These are phyloP conservation scores for Kwoniella sp. DNA, from an alignment of 768 basidiomycete species.

Conservation along the genomic window DNA sequence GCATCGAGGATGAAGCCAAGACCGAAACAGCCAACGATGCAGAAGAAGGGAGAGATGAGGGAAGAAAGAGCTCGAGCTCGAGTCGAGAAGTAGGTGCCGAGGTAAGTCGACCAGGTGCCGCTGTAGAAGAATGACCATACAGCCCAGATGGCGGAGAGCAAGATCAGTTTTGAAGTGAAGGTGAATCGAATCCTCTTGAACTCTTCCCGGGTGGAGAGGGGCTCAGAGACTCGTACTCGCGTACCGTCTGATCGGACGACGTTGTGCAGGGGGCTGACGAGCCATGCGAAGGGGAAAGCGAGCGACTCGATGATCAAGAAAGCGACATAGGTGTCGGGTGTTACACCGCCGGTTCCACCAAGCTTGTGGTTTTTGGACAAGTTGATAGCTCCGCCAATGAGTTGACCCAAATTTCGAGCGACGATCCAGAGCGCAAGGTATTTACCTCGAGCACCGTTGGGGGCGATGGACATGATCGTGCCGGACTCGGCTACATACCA, in stretches of 20 bases:
- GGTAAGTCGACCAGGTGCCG: conserved; percentile 38
- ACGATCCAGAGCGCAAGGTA: conserved; percentile 36
- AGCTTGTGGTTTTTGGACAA: conserved; percentile 22
- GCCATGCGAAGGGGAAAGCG: conserved; percentile 23
- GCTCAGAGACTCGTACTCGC: conserved; percentile 21
- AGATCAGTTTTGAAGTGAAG: conserved; percentile 21
- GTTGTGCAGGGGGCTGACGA: conserved; percentile 19
- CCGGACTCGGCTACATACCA: conserved; percentile 34
- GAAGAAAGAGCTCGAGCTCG: conserved; percentile 42
- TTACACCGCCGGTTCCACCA: conserved; percentile 17
- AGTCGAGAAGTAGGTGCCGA: conserved; percentile 34
- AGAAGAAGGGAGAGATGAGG: conserved; percentile 34
- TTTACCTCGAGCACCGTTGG: conserved; percentile 27
- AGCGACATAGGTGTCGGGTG: conserved; percentile 21
- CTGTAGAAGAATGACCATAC: conserved; percentile 28
- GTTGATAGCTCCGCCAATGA: conserved; percentile 33
- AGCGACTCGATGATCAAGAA: conserved; percentile 26
- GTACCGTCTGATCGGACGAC: conserved; percentile 36
- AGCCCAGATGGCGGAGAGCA: conserved; percentile 21
- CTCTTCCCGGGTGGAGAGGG: conserved; percentile 26
- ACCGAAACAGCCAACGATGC: conserved; percentile 26
- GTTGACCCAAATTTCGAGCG: conserved; percentile 26
- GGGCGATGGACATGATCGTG: conserved; percentile 31
- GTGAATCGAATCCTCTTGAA: conserved; percentile 21
- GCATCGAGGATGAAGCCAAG: conserved; percentile 43